These are phyloP conservation scores for Ceratocystis destructans DNA, from an alignment of 2,329 filamentous ascomycete genomes.

Conservation along the genomic window DNA sequence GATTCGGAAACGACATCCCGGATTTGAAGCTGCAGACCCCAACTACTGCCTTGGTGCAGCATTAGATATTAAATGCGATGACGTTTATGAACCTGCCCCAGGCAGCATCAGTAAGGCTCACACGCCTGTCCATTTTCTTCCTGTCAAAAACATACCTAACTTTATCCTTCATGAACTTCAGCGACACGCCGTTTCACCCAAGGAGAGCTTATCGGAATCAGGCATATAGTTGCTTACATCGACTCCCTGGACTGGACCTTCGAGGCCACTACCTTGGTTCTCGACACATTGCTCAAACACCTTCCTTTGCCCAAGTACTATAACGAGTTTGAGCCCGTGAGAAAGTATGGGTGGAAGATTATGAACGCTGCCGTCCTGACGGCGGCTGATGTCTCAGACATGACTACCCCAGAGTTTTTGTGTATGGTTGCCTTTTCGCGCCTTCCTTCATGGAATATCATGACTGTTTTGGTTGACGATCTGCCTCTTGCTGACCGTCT, in stretches of 20 bases:
- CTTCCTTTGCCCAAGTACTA: slow-evolving; percentile 6
- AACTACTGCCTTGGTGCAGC: slow-evolving; percentile 1
- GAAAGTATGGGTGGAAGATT: slow-evolving; percentile 2
- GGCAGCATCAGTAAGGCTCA: background rate
- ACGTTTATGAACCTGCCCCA: slow-evolving; percentile 2
- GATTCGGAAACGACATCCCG: background rate
- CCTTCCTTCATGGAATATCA: slow-evolving; percentile 12
- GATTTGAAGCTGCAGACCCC: background rate
- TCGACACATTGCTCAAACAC: slow-evolving; percentile 8
- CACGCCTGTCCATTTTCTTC: too few species aligned
- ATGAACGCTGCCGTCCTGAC: background rate
- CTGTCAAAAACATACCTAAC: background rate
- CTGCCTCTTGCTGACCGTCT: slow-evolving; percentile 9
- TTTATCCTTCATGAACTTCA: background rate
- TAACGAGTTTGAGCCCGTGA: slow-evolving; percentile 6
- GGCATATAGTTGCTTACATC: slow-evolving; percentile 1
- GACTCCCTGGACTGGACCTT: slow-evolving; percentile 9
- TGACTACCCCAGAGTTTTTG: slow-evolving; percentile 8
- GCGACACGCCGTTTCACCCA: background rate
- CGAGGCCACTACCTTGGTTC: background rate
- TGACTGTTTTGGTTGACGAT: background rate
- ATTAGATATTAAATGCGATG: slow-evolving; percentile 2
- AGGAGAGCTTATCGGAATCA: background rate
- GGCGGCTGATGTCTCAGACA: background rate
- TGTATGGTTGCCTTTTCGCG: slow-evolving; percentile 12